These are phyloP conservation scores for Cercospora citrullina DNA, from an alignment of 2,329 filamentous ascomycete species.

Conservation along the genomic window DNA sequence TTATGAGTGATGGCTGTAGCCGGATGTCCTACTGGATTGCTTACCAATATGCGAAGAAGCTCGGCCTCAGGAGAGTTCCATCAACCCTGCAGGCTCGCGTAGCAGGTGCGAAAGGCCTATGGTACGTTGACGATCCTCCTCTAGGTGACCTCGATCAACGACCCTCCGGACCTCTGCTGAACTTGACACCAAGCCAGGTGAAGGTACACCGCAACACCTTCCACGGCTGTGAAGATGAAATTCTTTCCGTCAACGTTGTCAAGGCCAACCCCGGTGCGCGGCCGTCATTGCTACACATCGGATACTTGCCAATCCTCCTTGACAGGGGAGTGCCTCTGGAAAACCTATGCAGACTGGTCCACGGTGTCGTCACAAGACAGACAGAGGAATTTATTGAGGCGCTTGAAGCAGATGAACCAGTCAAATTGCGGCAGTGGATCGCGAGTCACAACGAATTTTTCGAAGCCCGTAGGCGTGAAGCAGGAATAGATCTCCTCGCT, in stretches of 20 bases:
- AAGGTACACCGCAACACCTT: slow-evolving; percentile 52
- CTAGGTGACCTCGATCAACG: neutral
- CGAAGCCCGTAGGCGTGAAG: slow-evolving; percentile 33
- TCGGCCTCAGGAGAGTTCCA: slow-evolving; percentile 58
- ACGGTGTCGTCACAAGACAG: slow-evolving; percentile 52
- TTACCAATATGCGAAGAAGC: slow-evolving; percentile 52
- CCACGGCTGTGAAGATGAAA: slow-evolving; percentile 40
- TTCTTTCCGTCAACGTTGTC: slow-evolving; percentile 60
- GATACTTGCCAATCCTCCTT: slow-evolving; percentile 68
- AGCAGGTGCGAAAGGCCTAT: slow-evolving; percentile 73
- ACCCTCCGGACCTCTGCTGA: slow-evolving; percentile 42
- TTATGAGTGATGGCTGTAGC: slow-evolving; percentile 60
- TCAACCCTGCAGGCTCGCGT: slow-evolving; percentile 69
- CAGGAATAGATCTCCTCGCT: slow-evolving; percentile 41
- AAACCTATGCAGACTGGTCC: slow-evolving; percentile 53
- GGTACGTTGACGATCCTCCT: slow-evolving; percentile 53
- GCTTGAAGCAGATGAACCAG: neutral
- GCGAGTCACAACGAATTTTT: slow-evolving; percentile 47
- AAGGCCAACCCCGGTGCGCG: slow-evolving; percentile 50
- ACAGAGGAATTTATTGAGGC: slow-evolving; percentile 53
- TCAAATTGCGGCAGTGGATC: slow-evolving; percentile 42
- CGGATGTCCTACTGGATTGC: slow-evolving; percentile 61
- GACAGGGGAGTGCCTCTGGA: slow-evolving; percentile 55
- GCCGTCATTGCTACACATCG: slow-evolving; percentile 62
- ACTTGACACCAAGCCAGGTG: slow-evolving; percentile 63